Percentiles rank a stretch among this genome's conserved stretches.
These are phyloP conservation scores for Paramecium octaurelia DNA, from an alignment of 73 alveolate species.

Conservation along the genomic window DNA sequence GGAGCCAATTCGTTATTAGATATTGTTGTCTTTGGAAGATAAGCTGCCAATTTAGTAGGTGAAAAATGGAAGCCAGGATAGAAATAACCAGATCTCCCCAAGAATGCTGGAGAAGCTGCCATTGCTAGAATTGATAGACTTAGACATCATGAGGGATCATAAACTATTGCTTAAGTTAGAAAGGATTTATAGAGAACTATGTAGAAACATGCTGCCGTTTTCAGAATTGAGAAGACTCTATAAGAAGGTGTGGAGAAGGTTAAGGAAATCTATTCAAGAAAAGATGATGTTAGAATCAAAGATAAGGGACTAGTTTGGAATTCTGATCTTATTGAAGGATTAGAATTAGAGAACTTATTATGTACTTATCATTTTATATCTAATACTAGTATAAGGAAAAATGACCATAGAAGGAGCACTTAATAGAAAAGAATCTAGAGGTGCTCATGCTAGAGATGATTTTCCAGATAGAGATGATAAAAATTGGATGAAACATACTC, in stretches of 20 bases:
- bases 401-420: constrained; percentile 74
- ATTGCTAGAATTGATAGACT: constrained; percentile 85
- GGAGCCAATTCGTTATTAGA: constrained; percentile 99
- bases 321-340: constrained; percentile 75
- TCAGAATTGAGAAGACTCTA: constrained; percentile 76
- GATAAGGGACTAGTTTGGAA: constrained; percentile 89
- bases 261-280: constrained; percentile 65
- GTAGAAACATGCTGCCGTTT: constrained; percentile 90
- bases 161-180: constrained; percentile 86
- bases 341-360: constrained; percentile 78
- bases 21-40: constrained; percentile 96
- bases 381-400: constrained; percentile 59
- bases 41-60: constrained; percentile 80
- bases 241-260: constrained; percentile 75
- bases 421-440: constrained; percentile 82
- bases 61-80: constrained; percentile 81
- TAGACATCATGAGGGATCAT: constrained; percentile 80
- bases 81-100: constrained; percentile 73
- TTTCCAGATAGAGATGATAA: constrained; percentile 82
- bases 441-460: constrained; percentile 91
- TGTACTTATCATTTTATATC: neutral
- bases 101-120: constrained; percentile 91
- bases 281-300: constrained; percentile 67
- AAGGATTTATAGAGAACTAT: constrained; percentile 84
- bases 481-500: constrained; percentile 85